phyloP scores from a whole-genome alignment of 2,329 filamentous ascomycete genomes.

The Calonectria honghensis region DNA sequence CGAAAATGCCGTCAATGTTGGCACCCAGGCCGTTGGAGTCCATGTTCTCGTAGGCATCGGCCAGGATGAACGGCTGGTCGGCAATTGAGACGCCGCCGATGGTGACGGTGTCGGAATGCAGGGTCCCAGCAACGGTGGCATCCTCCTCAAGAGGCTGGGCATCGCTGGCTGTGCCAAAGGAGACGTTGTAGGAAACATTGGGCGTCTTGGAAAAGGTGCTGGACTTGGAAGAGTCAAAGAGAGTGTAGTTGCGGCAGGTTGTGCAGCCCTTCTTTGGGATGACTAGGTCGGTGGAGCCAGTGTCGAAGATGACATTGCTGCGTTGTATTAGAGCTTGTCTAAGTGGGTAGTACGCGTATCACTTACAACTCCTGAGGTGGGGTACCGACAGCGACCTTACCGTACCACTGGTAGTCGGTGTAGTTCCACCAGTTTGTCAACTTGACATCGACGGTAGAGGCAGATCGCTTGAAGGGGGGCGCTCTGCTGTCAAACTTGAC shows the following conservation, averaged over 20 bases:
- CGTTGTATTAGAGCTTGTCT: not conserved
- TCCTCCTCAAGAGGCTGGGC: constrained; percentile 51
- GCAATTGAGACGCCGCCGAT: constrained; percentile 49
- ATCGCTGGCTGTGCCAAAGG: constrained; percentile 56
- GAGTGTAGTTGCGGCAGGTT: constrained; percentile 49
- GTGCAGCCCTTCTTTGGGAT: constrained; percentile 56
- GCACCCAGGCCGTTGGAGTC: constrained; percentile 47
- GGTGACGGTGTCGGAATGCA: constrained; percentile 56
- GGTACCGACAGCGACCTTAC: constrained; percentile 47
- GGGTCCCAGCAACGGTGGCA: constrained; percentile 51
- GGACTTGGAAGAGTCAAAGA: constrained; percentile 56
- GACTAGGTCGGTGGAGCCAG: constrained; percentile 55
- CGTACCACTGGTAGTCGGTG: constrained; percentile 46
- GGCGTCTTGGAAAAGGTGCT: constrained; percentile 54
- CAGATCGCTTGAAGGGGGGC: constrained; percentile 15
- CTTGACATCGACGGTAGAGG: constrained; percentile 36
- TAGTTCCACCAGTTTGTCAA: constrained; percentile 44
- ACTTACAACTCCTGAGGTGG: constrained; percentile 56
- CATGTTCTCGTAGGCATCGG: constrained; percentile 55
- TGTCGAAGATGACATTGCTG: constrained; percentile 59
- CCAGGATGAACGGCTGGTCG: constrained; percentile 57
- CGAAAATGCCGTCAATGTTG: constrained; percentile 59
- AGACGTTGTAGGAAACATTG: constrained; percentile 37
- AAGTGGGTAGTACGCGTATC: not conserved
- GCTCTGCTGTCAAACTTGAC: constrained; percentile 34